Conservation (phyloP, 768 basidiomycete genomes). For the Kwoniella bestiolae region DNA sequence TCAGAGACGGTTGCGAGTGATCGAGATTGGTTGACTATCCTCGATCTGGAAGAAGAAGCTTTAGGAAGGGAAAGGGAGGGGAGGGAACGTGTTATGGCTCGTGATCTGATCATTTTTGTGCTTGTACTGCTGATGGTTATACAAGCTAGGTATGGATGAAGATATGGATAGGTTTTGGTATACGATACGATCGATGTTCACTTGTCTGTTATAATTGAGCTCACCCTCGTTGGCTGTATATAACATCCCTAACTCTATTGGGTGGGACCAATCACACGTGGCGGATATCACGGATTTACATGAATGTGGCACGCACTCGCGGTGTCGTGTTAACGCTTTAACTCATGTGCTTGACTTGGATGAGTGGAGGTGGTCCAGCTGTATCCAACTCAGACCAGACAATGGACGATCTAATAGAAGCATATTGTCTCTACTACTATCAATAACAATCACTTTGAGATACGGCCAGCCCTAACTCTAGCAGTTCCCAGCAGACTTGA, state of each 20-base stretch:
- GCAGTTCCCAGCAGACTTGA: not conserved
- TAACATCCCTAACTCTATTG: not conserved
- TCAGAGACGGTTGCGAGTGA: constrained; percentile 58
- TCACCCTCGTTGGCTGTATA: not conserved
- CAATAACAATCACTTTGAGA: no score
- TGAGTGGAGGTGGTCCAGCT: not conserved
- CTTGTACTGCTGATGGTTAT: not conserved
- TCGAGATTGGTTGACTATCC: no score
- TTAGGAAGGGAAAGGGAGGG: constrained; percentile 4
- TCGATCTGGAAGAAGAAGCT: constrained; percentile 1
- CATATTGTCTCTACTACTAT: no score
- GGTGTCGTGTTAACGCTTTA: no score
- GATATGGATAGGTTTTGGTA: no score
- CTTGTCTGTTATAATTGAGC: constrained; percentile 5
- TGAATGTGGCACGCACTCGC: constrained; percentile 5
- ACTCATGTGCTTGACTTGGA: not conserved
- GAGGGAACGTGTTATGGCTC: constrained; percentile 13
- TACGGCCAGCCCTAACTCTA: no score
- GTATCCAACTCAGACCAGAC: no score
- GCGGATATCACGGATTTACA: not conserved
- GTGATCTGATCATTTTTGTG: constrained; percentile 9
- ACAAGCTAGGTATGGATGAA: no score
- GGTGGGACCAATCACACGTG: not conserved
- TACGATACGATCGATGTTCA: no score
- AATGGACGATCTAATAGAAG: no score